phyloP scores from a whole-genome alignment of 2,329 filamentous ascomycete species.

The Penicillium griseofulvum region DNA sequence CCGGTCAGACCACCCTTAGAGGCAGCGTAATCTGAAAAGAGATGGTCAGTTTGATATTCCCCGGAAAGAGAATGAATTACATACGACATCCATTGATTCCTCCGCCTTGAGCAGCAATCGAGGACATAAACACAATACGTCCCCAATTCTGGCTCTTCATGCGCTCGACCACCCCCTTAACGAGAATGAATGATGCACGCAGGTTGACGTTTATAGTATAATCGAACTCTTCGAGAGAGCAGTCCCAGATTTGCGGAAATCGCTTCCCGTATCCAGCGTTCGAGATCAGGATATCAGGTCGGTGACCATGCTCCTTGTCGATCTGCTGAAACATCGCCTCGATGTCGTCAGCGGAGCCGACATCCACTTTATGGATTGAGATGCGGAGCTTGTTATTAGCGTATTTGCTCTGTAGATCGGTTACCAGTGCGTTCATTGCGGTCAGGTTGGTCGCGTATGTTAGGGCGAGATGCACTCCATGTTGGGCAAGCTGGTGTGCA shows the following conservation, averaged over 20 bases:
- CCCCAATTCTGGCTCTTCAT: slow-evolving; percentile 63
- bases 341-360: slow-evolving; percentile 55
- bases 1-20: slow-evolving; percentile 62
- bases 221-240: slow-evolving; percentile 63
- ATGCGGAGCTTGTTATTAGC: slow-evolving; percentile 40
- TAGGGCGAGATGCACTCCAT: slow-evolving; percentile 56
- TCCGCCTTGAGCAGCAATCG: slow-evolving; percentile 61
- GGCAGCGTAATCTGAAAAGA: slow-evolving; percentile 50
- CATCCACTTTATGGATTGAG: slow-evolving; percentile 58
- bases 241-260: slow-evolving; percentile 57
- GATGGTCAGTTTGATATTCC: not conserved
- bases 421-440: slow-evolving; percentile 47
- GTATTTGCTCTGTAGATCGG: slow-evolving; percentile 39
- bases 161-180: slow-evolving; percentile 58
- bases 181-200: slow-evolving; percentile 60
- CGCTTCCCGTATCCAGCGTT: slow-evolving; percentile 67
- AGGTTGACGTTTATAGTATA: slow-evolving; percentile 62
- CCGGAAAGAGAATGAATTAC: slow-evolving; percentile 9
- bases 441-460: slow-evolving; percentile 57
- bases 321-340: slow-evolving; percentile 56
- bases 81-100: slow-evolving; percentile 61
- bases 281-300: slow-evolving; percentile 62
- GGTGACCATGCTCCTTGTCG: slow-evolving; percentile 51
- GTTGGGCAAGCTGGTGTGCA: slow-evolving; percentile 53
- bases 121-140: slow-evolving; percentile 62